Evolutionary conservation across 2,329 filamentous ascomycete species (phyloP), one percentile per base, ranked within the genome.

Genomic region (Lachnellula arida): DNA sequence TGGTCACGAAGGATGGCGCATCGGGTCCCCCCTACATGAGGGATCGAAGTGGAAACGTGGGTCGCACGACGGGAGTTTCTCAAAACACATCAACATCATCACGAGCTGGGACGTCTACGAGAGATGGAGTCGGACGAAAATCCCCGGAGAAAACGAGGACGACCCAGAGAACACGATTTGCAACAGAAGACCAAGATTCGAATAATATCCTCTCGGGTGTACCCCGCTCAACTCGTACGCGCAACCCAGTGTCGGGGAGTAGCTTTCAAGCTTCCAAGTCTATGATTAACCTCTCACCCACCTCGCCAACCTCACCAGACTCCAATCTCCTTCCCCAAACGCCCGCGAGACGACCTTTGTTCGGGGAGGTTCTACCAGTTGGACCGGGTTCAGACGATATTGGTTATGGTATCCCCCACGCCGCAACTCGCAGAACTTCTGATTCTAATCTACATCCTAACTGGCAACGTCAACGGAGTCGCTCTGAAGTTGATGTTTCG

Each of bases 281-380:
- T 17, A 73, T 73, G 68, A 73, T 70, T 44, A 74, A 73, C 57
- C 70, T 77, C 34, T 70, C 74, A 28, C 72, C 72, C 25, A 60
- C 63, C 11, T 59, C 63, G 11, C 62, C 64, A 25, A 60, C 46
- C 53, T 57, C 22, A 65, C 39, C 28, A 32, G 9, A 42, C 39
- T 42, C 42, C 19, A 72, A 48, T 64, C 67, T 25, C 60, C 57
- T 57, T 57, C 44, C 59, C 25, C 53, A 59, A 49, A 25, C 55
- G 28, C 59, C 60, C 42, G 63, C 74, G 48, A 76, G 78, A 53
- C 79, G 79, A 59, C 81, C 89, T 37, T 74, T 92, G 19, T 93
- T 93, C 73, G 89, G 89, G 39, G 89, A 92, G 71, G 80, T 92
- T 62, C 74, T 84, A 28, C 79, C 82, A n/a, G 76, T 82, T 39